A percentile compares a stretch with the other conserved stretches of the same genome.
phyloP scores from a whole-genome alignment of 1,139 yeast species.

The Suhomyces bribrorum region DNA sequence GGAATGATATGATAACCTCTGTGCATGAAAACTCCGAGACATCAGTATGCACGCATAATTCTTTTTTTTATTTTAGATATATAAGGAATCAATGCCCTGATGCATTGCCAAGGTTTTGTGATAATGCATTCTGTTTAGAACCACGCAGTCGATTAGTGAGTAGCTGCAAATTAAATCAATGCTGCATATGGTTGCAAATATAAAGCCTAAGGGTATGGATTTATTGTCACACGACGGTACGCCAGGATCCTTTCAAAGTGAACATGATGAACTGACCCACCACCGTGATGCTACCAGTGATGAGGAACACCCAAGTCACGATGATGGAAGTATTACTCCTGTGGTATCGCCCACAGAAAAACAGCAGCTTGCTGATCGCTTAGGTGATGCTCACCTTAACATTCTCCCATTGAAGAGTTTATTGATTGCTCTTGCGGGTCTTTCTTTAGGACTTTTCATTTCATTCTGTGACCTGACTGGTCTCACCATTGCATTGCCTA shows the following conservation, averaged over 20 bases:
- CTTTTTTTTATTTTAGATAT: background rate
- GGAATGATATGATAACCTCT: too few species aligned
- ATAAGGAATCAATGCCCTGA: background rate
- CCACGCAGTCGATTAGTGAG: background rate
- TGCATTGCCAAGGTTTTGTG: background rate
- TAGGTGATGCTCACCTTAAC: constrained; percentile 33
- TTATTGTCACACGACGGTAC: background rate
- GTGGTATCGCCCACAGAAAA: constrained; percentile 6
- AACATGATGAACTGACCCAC: background rate
- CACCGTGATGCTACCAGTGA: background rate
- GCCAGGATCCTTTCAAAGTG: background rate
- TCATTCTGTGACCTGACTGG: constrained; percentile 47
- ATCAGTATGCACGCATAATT: background rate
- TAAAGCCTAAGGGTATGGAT: too few species aligned
- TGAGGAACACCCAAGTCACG: background rate
- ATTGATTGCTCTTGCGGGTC: constrained; percentile 26
- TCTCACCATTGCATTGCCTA: constrained; percentile 40
- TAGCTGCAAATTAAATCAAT: background rate
- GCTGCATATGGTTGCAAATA: background rate
- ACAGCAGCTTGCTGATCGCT: constrained; percentile 20
- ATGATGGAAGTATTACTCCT: constrained; percentile 1
- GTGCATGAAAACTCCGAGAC: background rate
- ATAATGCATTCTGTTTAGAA: background rate
- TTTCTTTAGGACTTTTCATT: constrained; percentile 29
- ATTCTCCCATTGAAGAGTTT: constrained; percentile 27